Evolutionary conservation across 2,329 filamentous ascomycete species (phyloP), one percentile per base, ranked within the genome.

Genomic region (Stachybotrys elegans): DNA sequence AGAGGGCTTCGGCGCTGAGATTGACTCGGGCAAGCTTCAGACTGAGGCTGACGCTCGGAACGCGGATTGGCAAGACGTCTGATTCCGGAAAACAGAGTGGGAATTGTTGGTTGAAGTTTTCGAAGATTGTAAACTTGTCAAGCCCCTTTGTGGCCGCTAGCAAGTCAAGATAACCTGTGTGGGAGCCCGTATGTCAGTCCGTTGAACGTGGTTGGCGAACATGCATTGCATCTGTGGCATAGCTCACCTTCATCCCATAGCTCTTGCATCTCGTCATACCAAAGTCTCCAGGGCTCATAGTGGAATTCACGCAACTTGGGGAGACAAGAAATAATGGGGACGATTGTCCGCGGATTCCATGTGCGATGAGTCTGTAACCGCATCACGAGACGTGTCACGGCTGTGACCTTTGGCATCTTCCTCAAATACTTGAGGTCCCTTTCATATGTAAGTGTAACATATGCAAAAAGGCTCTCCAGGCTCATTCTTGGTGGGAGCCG

Each of bases 281-380:
- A 34, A 34, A n/a, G 31, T 16, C 31, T 34, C 31, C 31, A 34
- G 17, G 31, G 31, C 31, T 34, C 31, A 34, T 34, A 34, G 31
- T 34, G 31, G 17, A 34, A 34, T 16, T 34, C 31, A 34, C 31
- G 31, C 31, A 34, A 34, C 13, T 16, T 34, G 17, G 31, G 31
- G 17, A 34, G 31, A 16, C 17, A 16, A 16, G 31, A 34, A 34
- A 34, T 12, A 8, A 34, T 34, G 7, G 14, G 31, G 49, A 48
- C 47, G 22, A 63, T 51, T 41, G 54, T 43, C 16, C 21, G 27
- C 27, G 57, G 55, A 43, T 52, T 58, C 56, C 56, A 62, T 49
- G 55, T 44, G 32, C 57, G 58, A 43, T 57, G 59, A 48, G 42
- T 65, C 50, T 65, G 61, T 54, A 59, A 59, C 25, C 62, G 62